Evolutionary conservation across 2,329 filamentous ascomycete species (phyloP).

Genomic region (Blastomyces emzantsi): DNA sequence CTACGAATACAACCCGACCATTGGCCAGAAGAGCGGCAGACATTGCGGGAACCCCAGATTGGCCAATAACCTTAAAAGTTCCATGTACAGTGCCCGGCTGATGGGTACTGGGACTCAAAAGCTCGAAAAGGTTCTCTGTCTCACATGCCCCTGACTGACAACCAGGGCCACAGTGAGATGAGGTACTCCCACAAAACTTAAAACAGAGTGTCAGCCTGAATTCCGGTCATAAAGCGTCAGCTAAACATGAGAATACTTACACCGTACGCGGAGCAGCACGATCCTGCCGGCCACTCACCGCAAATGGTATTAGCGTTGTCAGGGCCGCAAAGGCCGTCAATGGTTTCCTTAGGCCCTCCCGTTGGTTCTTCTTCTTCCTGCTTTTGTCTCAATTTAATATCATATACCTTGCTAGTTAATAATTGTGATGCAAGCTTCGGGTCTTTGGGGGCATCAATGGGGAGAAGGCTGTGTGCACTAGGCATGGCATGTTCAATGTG

Average conservation of each 20-base stretch:
- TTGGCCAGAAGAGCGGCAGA: constrained; percentile 52
- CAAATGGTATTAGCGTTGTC: constrained; percentile 43
- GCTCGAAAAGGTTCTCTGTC: constrained; percentile 4
- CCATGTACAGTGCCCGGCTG: constrained; percentile 34
- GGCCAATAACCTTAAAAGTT: constrained; percentile 42
- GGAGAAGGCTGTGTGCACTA: background rate
- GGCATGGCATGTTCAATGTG: background rate
- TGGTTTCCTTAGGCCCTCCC: constrained; percentile 1
- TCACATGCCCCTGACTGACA: constrained; percentile 48
- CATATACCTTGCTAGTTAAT: background rate
- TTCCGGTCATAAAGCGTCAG: background rate
- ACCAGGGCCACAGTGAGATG: constrained; percentile 47
- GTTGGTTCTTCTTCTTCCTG: background rate
- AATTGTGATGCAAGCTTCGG: background rate
- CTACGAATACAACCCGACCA: constrained; percentile 51
- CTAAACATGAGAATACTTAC: constrained; percentile 33
- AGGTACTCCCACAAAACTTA: constrained; percentile 32
- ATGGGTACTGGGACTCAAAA: constrained; percentile 7
- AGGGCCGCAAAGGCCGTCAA: constrained; percentile 46
- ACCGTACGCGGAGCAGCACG: constrained; percentile 51
- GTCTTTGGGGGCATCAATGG: background rate
- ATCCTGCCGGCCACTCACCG: constrained; percentile 44
- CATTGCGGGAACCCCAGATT: constrained; percentile 55
- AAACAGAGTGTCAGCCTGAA: background rate
- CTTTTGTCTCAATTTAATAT: background rate